Base-by-base conservation (phyloP, 306 rosid species). In the Elaeagnus macrophylla region DNA sequence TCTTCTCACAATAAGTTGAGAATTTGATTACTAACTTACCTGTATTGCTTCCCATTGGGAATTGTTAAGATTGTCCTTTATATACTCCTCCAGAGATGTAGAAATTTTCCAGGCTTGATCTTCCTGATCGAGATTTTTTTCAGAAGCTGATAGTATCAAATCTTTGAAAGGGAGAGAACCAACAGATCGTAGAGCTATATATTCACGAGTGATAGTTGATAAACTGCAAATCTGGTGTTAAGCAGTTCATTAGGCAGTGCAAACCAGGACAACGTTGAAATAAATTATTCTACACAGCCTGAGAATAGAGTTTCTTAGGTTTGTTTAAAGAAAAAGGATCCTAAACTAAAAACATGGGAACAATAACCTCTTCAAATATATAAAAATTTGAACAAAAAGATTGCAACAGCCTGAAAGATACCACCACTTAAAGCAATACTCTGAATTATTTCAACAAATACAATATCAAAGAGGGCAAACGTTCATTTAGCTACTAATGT, bases 161-260 rank as follows among this genome's bases (percentile, higher is more conserved):
- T 90, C 97, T 77, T 67, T 83, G 71, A 81, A 90, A 12, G 82
- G 90, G 52, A 86, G 87, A 66, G 61, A 70, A 41, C 76, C 54
- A 66, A 90, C 67, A 8, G 91, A 76, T 69, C 68, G 76, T 46
- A 90, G 35, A 25, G 95, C 95, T 64, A 76, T 20, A 80, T 83
- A 90, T 74, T 90, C 97, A 60, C 91, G 91, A 60, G 79, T 84
- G 58, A 78, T 83, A 36, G 97, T 90, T 39, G 97, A 90, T 70
- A 90, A 74, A 73, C 84, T 90, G 88, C 97, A 83, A 39, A 83
- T 66, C 97, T 90, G 32, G 76, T 79, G 76, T 57, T 47, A 70
- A 57, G 32, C 32, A 10, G 37, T 17, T 35, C 51, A 60, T 52
- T 47, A 61, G 9, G 51, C 46, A 58, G 56, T 19, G 39, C 54